Base-by-base conservation (phyloP, 1,284 basidiomycete species). In the Marasmius oreades region DNA sequence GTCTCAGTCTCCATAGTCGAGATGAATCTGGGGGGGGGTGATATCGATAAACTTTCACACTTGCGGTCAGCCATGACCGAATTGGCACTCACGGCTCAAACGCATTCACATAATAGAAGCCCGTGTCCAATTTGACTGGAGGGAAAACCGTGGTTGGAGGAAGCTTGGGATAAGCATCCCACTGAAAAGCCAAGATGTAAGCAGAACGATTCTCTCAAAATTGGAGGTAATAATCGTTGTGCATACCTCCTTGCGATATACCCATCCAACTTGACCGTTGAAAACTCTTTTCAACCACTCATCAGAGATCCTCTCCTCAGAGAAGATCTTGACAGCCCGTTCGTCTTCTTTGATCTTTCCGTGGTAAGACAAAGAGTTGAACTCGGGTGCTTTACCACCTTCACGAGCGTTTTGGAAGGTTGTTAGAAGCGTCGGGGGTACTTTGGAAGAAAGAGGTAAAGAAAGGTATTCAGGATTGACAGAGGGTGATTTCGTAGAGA, bases 1-100 rank as follows among this genome's bases (percentile, higher is more conserved):
- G 92, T 95, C 70, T 93, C 86, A 0, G 95, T 96, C 72, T 98
- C 94, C 94, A 97, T 95, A 8, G 89, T 90, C 12, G 86, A 89
- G 47, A 92, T 88, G 64, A 90, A 79, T 42, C 89, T 90, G 51
- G 7, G 42, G 46, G 42, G 46, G 16, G 36, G 50, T 24, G 61
- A 39, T 52, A 46, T 50, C 39, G 52, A 24, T 33, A 6, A 52
- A n/a, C 14, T n/a, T 5, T 16, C 23, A 10, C 18, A 20, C n/a
- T 11, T 22, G 7, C 34, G 42, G 23, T 46, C 60, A 56, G n/a
- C n/a, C 52, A 42, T 26, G 53, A 23, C 26, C 23, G 18, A 11
- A 52, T 43, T 26, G 59, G 62, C 11, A 82, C 84, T 69, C 72
- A 88, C 77, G 88, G 86, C 73, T 98, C 94, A 64, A 96, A 88